Conservation (phyloP, 441 rosid genomes). For the Populus hybrid region DNA sequence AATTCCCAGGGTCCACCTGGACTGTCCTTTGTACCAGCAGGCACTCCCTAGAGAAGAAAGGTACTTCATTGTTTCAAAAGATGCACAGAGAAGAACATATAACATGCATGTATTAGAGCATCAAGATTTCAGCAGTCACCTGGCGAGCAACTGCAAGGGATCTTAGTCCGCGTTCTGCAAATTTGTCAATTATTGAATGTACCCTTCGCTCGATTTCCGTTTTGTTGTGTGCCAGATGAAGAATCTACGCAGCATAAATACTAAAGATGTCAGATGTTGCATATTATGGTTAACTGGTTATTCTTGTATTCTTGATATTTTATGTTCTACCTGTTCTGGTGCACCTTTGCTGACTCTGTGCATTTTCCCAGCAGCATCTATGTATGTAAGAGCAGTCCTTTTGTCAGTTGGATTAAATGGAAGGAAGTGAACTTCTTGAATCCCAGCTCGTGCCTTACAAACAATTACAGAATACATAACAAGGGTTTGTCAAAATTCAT, state of each 20-base stretch:
- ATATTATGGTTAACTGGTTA: not conserved
- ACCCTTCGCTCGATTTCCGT: conserved; percentile 62
- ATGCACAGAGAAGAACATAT: not conserved
- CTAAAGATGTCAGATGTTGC: not conserved
- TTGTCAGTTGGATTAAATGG: conserved; percentile 96
- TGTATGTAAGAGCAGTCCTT: conserved; percentile 88
- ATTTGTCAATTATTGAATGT: conserved; percentile 69
- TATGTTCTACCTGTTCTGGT: conserved; percentile 73
- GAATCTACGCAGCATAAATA: conserved; percentile 31
- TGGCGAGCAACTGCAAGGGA: conserved; percentile 55
- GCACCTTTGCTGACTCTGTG: conserved; percentile 96
- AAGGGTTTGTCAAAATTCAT: conserved; percentile 6
- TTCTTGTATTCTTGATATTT: not conserved
- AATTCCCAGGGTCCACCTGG: conserved; percentile 33
- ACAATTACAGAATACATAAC: conserved; percentile 11
- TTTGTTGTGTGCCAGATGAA: conserved; percentile 51
- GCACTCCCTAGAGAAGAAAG: conserved; percentile 20
- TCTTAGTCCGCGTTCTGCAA: conserved; percentile 91
- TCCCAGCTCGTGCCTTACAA: conserved; percentile 73
- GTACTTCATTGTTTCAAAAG: not conserved
- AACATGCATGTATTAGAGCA: not conserved
- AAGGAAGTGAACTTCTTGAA: conserved; percentile 83
- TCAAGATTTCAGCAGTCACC: conserved; percentile 17
- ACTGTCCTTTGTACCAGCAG: conserved; percentile 26
- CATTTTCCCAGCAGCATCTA: conserved; percentile 68